Base-by-base conservation (phyloP, 305 asterid species). In the Coffea humblotiana region DNA sequence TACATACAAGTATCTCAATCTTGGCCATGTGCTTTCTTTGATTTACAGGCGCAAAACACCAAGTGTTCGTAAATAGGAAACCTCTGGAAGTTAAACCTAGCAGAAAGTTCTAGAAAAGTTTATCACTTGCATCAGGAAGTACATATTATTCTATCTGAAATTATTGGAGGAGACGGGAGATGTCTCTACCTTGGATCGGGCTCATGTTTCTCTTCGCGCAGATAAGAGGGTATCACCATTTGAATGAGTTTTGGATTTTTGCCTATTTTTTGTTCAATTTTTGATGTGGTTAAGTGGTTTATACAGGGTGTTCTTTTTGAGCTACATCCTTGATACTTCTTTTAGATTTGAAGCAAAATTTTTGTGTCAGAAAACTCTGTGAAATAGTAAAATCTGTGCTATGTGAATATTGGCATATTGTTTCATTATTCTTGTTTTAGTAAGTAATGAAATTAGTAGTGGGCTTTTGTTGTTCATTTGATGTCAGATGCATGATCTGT, bases 91-190 rank as follows among this genome's bases (percentile, higher is more conserved):
- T 96, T 79, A 90, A 90, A 96, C 90, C 85, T 96, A 79, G 93
- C 99, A 47, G 99, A 96, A 90, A 96, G 98, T 86, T 96, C 98
- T 66, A 94, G 99, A 78, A 96, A 96, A 96, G 85, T 94, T 90
- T 88, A 96, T 94, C 79, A 96, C 99, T 80, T 94, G 99, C 90
- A 94, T 96, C 78, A 87, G 99, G 91, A 96, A 96, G 86, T 96
- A 96, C 86, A 87, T 90, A 56, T 79, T 94, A 77, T 94, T 96
- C 84, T 94, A 96, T 87, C 79, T 96, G 89, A 92, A 90, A 79
- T 86, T 96, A 86, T 84, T 96, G 92, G 99, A 94, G 92, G 97
- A 90, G 83, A 94, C 94, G 40, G 94, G 94, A 85, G 98, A 96
- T 79, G 85, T 90, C 84, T 84, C 89, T 84, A 94, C 97, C 74